Conservation (phyloP, 2,329 filamentous ascomycete genomes). For the Cladosporium sp. region DNA sequence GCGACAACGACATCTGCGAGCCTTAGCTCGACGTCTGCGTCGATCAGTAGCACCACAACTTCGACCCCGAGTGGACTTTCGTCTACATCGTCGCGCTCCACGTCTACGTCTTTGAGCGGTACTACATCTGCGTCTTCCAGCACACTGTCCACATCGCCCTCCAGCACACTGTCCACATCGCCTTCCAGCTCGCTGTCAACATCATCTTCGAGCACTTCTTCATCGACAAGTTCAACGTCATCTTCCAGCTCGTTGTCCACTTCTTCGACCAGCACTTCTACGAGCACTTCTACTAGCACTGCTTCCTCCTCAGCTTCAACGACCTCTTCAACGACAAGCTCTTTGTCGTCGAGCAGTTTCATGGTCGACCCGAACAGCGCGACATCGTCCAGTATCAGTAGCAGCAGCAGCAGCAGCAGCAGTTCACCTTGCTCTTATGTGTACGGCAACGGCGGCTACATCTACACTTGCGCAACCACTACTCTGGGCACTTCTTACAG, state of each 20-base stretch:
- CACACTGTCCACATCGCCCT: neutral
- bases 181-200: neutral
- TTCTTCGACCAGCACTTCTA: neutral
- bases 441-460: neutral
- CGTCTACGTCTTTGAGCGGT: neutral
- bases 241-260: neutral
- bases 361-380: neutral
- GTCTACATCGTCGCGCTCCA: neutral
- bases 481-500: slow-evolving; percentile 7
- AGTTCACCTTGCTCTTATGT: neutral
- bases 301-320: neutral
- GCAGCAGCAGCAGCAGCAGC: neutral
- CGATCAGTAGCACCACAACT: neutral
- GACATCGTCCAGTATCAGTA: neutral
- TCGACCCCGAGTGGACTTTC: neutral
- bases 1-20: neutral
- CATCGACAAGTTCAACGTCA: too few species aligned
- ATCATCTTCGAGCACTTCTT: neutral
- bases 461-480: neutral
- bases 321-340: neutral
- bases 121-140: neutral
- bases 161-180: too few species aligned
- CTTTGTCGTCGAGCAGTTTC: neutral
- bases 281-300: neutral
- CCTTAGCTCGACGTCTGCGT: neutral